A percentile compares a stretch with the other conserved stretches of the same genome.
phyloP scores from a whole-genome alignment of 2,329 filamentous ascomycete genomes.

The Talaromyces marneffei region DNA sequence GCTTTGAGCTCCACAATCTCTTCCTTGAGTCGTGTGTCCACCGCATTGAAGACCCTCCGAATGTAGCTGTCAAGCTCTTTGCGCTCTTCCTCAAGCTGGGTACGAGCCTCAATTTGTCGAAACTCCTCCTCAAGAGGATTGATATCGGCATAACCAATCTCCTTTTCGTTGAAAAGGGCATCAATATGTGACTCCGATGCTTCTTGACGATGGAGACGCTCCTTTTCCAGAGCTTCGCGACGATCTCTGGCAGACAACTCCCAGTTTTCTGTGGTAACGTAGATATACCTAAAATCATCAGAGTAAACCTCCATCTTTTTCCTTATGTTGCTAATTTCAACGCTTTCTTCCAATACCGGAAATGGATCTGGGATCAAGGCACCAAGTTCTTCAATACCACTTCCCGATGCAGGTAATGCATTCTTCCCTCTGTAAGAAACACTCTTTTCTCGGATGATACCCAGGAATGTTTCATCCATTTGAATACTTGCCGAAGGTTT shows the following conservation, averaged over 20 bases:
- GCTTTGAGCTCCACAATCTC: slow-evolving; percentile 47
- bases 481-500: slow-evolving; percentile 21
- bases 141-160: slow-evolving; percentile 55
- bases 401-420: slow-evolving; percentile 22
- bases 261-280: slow-evolving; percentile 39
- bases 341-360: slow-evolving; percentile 29
- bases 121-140: slow-evolving; percentile 51
- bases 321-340: slow-evolving; percentile 28
- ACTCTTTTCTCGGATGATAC: slow-evolving; percentile 43
- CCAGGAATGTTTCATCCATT: slow-evolving; percentile 44
- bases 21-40: slow-evolving; percentile 45
- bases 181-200: slow-evolving; percentile 50
- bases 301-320: slow-evolving; percentile 31
- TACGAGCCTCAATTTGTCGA: slow-evolving; percentile 47
- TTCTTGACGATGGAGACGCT: slow-evolving; percentile 46
- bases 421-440: slow-evolving; percentile 32
- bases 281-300: slow-evolving; percentile 42
- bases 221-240: slow-evolving; percentile 43
- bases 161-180: slow-evolving; percentile 50
- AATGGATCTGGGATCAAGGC: slow-evolving; percentile 30
- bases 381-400: slow-evolving; percentile 32
- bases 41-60: slow-evolving; percentile 44
- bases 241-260: slow-evolving; percentile 41
- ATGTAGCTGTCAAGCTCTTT: slow-evolving; percentile 49
- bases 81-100: slow-evolving; percentile 49